Conservation (phyloP, 106 monocot genomes). For the Platanthera zijinensis region DNA sequence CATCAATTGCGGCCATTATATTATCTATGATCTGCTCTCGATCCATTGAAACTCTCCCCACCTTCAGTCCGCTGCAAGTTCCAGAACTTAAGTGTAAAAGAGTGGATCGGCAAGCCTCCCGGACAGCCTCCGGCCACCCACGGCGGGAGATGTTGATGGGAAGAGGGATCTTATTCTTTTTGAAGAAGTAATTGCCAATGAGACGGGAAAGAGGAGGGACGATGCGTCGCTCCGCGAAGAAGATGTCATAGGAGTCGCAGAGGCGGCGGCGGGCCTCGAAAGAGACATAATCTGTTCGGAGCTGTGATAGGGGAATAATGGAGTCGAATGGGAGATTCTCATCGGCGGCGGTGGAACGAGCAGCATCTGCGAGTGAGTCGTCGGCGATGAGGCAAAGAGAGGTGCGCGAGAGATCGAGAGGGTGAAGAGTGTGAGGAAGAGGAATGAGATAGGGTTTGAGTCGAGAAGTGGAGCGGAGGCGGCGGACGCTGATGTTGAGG, state of each 20-base stretch:
- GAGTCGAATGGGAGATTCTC: slow-evolving; percentile 18
- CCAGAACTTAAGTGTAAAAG: slow-evolving; percentile 20
- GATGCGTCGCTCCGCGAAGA: slow-evolving; percentile 42
- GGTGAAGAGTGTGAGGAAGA: slow-evolving; percentile 37
- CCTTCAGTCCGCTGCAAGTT: slow-evolving; percentile 25
- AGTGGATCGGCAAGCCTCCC: slow-evolving; percentile 13
- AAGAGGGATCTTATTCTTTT: slow-evolving; percentile 33
- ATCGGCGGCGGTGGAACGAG: slow-evolving; percentile 6
- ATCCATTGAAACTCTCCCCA: slow-evolving; percentile 23
- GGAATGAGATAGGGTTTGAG: slow-evolving; percentile 33
- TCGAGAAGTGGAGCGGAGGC: slow-evolving; percentile 26
- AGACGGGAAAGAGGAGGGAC: slow-evolving; percentile 27
- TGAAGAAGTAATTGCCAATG: slow-evolving; percentile 27
- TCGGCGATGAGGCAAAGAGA: slow-evolving; percentile 37
- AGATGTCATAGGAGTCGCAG: slow-evolving; percentile 29
- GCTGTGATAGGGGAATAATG: slow-evolving; percentile 30
- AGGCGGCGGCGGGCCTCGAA: slow-evolving; percentile 32
- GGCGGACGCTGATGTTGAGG: slow-evolving; percentile 37
- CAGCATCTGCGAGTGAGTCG: slow-evolving; percentile 19
- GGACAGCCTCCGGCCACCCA: slow-evolving; percentile 32
- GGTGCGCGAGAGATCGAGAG: slow-evolving; percentile 13
- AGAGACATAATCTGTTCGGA: slow-evolving; percentile 29
- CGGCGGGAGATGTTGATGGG: slow-evolving; percentile 16
- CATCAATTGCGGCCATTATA: slow-evolving; percentile 22
- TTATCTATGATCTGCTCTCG: slow-evolving; percentile 29